phyloP scores from a whole-genome alignment of 495 filamentous ascomycete genomes.

The Geopyxis carbonaria region DNA sequence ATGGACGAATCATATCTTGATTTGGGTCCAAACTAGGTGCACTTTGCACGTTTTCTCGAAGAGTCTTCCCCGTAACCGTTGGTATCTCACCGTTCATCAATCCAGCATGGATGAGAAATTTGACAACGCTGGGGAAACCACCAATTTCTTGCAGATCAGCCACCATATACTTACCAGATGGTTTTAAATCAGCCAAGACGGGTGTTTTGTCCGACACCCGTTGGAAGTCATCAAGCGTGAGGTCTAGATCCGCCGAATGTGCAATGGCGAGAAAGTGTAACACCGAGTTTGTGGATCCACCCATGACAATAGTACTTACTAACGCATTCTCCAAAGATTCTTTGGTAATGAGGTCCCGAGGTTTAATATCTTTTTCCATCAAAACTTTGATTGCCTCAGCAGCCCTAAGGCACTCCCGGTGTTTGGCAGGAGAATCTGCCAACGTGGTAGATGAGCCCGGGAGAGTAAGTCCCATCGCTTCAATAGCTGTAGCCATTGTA shows the following conservation, averaged over 20 bases:
- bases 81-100: constrained; percentile 69
- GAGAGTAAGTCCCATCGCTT: constrained; percentile 82
- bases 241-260: constrained; percentile 62
- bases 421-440: constrained; percentile 73
- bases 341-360: constrained; percentile 68
- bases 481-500: constrained; percentile 91
- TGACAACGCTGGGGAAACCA: constrained; percentile 79
- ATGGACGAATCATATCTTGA: constrained; percentile 70
- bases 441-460: constrained; percentile 73
- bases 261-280: constrained; percentile 94
- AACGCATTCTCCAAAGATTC: constrained; percentile 85
- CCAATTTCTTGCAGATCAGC: constrained; percentile 90
- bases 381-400: constrained; percentile 71
- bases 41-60: constrained; percentile 70
- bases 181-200: constrained; percentile 83
- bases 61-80: constrained; percentile 83
- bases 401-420: constrained; percentile 75
- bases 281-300: constrained; percentile 82
- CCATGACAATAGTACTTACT: constrained; percentile 80
- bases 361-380: constrained; percentile 75
- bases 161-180: constrained; percentile 77
- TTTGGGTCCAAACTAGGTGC: constrained; percentile 65
- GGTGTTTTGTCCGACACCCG: constrained; percentile 77
- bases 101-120: constrained; percentile 67
- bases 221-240: constrained; percentile 79